phyloP scores from a whole-genome alignment of 2,329 filamentous ascomycete genomes.

The Annulohypoxylon truncatum region DNA sequence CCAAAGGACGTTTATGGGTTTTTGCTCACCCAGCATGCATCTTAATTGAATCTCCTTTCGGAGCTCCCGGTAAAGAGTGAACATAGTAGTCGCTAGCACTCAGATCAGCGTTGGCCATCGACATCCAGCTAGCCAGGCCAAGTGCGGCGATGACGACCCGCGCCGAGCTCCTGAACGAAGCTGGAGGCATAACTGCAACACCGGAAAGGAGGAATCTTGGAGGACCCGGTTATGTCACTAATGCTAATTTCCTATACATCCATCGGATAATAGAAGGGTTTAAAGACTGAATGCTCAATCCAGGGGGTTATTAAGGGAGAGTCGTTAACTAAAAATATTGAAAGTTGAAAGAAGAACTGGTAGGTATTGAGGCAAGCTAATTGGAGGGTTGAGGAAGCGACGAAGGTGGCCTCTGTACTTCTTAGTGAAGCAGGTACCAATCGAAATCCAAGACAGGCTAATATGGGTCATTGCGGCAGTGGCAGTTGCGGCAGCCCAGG shows the following conservation, averaged over 20 bases:
- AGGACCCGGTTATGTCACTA: slow-evolving; percentile 15
- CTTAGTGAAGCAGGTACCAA: neutral
- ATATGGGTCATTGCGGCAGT: slow-evolving; percentile 24
- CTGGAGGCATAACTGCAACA: slow-evolving; percentile 45
- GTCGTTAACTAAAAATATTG: neutral
- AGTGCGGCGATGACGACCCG: slow-evolving; percentile 47
- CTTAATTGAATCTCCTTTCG: slow-evolving; percentile 82
- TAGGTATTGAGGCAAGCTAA: slow-evolving; percentile 5
- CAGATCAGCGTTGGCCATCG: slow-evolving; percentile 55
- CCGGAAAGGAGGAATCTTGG: slow-evolving; percentile 14
- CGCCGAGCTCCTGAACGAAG: slow-evolving; percentile 45
- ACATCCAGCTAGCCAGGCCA: slow-evolving; percentile 57
- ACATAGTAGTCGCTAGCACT: slow-evolving; percentile 91
- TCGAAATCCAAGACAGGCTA: slow-evolving; percentile 23
- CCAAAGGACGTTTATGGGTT: neutral
- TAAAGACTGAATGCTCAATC: neutral
- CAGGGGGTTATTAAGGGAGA: neutral
- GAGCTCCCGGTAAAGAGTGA: slow-evolving; percentile 83
- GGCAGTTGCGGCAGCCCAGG: slow-evolving; percentile 5
- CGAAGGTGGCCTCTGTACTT: slow-evolving; percentile 38
- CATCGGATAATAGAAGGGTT: slow-evolving; percentile 7
- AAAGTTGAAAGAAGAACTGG: neutral
- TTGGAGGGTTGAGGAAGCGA: slow-evolving; percentile 22
- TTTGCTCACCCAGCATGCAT: slow-evolving; percentile 94
- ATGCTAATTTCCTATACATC: slow-evolving; percentile 18